Base-by-base conservation (phyloP, 257 asterid species). In the Nicotiana undulata region DNA sequence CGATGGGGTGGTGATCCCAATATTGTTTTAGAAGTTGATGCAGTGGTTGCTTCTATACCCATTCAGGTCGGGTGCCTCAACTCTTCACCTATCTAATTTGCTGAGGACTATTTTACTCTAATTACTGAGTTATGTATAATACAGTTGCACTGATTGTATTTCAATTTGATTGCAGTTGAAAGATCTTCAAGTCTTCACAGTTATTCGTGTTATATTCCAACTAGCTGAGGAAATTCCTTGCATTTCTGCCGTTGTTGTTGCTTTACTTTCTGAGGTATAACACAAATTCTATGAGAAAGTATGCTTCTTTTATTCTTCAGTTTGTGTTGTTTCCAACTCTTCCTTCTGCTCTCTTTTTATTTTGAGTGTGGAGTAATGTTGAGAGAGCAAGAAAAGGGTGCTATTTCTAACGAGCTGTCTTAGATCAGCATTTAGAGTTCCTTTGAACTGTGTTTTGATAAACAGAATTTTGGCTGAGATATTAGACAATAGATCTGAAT, bases 1-100 rank as follows among this genome's bases (percentile, higher is more conserved):
- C 91, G 99, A 40, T 96, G 98, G 98, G 99, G 99, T 76, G 99
- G 99, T 84, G 97, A 96, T 88, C 99, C 99, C 18, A 96, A 88
- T 88, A 96, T 96, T 79, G 75, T 96, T 82, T 85, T 96, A 88
- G 98, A 91, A 78, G 98, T 90, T 81, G 97, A 94, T 81, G 98
- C 99, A 53, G 82, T 85, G 31, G 98, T 96, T 89, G 99, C 99
- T 84, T 91, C 97, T 55, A 94, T 96, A 80, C 99, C 99, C 64
- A 94, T 96, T 85, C 99, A 96, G 96, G 99, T 95, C 26, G 58
- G 66, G 88, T 76, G 79, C 81, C 58, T 81, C 72, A 72, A 75
- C 64, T 76, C 74, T 80, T 51, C 55, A 52, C 61, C 80, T 34
- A 46, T 56, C 44, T 83, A 79, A 31, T 51, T 79, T 46, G 24